Evolutionary conservation across 2,329 filamentous ascomycete species (phyloP), one percentile per base, ranked within the genome.

Genomic region (Pseudocercospora crystallina): DNA sequence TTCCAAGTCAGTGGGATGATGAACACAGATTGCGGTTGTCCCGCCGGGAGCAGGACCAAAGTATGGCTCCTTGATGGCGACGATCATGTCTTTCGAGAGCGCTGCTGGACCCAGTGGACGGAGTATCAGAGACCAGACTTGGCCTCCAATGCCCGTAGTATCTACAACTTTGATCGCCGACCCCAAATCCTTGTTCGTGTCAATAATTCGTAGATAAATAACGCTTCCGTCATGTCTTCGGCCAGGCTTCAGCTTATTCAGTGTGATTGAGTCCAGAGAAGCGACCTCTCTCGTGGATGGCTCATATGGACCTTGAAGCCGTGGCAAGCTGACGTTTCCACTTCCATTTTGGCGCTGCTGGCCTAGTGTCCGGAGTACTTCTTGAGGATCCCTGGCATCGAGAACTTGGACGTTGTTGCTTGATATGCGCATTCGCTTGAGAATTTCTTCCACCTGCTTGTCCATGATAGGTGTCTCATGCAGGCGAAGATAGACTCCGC

Each of bases 51-150:
- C 43, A 2, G 32, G 31, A 8, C 45, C 49, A 20, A 45, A 43
- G 37, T 45, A 45, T 8, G 49, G 49, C 35, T 51, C 49, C 12
- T 42, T 41, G 30, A 55, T 47, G 29, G 41, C 44, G 13, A 56
- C 33, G 11, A 43, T 31, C 30, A 31, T 43, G 31, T 47, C 47
- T 30, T 34, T 29, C 5, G 33, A n/a, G 10, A 33, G 8, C 5
- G 35, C 17, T 9, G 33, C 33, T 9, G 31, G 5, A 10, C 48
- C 49, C 7, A 49, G 41, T 34, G 53, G 49, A 5, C 42, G 41
- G n/a, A 33, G 11, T 1, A 51, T 26, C 5, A 51, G 31, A 2
- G 52, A 51, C 48, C 44, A 51, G 13, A 55, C 48, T 13, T 41
- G 13, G 9, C 36, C 34, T 12, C 17, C 10, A 9, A 9, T 11